These are phyloP conservation scores for Chaetomium olivaceum DNA, from an alignment of 2,329 filamentous ascomycete species.

Conservation along the genomic window DNA sequence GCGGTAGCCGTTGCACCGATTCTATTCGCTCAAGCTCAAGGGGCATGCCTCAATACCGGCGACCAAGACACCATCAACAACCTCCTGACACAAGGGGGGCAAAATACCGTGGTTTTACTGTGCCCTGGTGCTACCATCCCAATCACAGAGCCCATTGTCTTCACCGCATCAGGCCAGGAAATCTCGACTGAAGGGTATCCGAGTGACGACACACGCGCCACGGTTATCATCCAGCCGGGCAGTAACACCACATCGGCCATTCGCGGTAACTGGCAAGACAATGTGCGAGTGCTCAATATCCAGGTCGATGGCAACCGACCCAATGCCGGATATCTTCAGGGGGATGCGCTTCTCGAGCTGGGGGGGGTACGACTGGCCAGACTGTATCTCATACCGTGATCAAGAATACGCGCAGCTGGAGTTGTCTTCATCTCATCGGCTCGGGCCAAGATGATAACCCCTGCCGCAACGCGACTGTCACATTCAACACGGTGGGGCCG, in stretches of 20 bases:
- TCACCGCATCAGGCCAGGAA: constrained; percentile 4
- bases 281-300: constrained; percentile 2
- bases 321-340: neutral
- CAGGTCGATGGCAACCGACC: constrained; percentile 11
- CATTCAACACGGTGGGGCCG: constrained; percentile 3
- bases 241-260: constrained; percentile 1
- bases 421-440: neutral
- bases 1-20: neutral
- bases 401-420: constrained; percentile 4
- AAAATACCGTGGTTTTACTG: constrained; percentile 4
- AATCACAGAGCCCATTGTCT: neutral
- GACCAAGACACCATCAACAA: constrained; percentile 7
- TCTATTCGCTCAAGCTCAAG: neutral
- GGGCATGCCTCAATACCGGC: neutral
- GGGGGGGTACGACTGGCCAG: constrained; percentile 6
- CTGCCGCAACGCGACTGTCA: constrained; percentile 1
- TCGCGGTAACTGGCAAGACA: constrained; percentile 11
- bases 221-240: constrained; percentile 6
- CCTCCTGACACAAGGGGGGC: neutral
- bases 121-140: constrained; percentile 3
- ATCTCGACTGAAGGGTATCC: constrained; percentile 6
- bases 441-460: neutral
- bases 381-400: neutral
- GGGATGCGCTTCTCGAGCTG: constrained; percentile 4
- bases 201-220: neutral